These are phyloP conservation scores for Cenococcum geophilum DNA, from an alignment of 495 filamentous ascomycete genomes.

Conservation along the genomic window DNA sequence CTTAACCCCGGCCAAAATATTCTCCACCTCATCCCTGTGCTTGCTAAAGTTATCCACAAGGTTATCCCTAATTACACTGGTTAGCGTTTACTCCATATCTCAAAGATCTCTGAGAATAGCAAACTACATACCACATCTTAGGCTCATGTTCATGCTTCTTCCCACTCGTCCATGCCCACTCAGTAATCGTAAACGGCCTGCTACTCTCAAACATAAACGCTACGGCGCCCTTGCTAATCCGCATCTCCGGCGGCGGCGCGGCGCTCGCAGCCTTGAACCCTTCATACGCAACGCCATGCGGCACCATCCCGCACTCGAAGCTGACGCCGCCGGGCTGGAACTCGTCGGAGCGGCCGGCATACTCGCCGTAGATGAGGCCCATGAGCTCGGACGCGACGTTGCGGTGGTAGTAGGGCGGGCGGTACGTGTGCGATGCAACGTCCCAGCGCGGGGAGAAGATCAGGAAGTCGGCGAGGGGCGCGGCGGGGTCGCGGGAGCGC, in stretches of 20 bases:
- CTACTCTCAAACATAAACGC: constrained; percentile 59
- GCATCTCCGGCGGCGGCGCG: constrained; percentile 41
- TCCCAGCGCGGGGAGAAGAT: constrained; percentile 49
- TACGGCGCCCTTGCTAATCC: constrained; percentile 46
- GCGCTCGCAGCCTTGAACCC: constrained; percentile 58
- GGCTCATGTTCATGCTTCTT: constrained; percentile 54
- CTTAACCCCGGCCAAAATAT: constrained; percentile 33
- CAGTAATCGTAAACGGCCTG: constrained; percentile 47
- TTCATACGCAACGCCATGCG: constrained; percentile 56
- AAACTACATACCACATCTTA: constrained; percentile 43
- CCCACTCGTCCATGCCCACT: constrained; percentile 49
- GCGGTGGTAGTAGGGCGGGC: constrained; percentile 49
- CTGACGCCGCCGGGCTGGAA: constrained; percentile 56
- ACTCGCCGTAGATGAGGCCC: constrained; percentile 50
- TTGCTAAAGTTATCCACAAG: constrained; percentile 47
- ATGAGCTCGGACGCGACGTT: constrained; percentile 48
- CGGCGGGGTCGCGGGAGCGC: constrained; percentile 40
- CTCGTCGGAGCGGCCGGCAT: constrained; percentile 49
- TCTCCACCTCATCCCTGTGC: constrained; percentile 45
- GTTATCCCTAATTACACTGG: constrained; percentile 34
- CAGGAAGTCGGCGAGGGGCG: constrained; percentile 47
- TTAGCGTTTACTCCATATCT: constrained; percentile 6
- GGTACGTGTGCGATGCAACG: constrained; percentile 46
- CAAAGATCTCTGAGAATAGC: constrained; percentile 3
- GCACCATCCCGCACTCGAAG: constrained; percentile 54